A percentile compares a stretch with the other conserved stretches of the same genome.
phyloP scores from a whole-genome alignment of 805 yeast genomes.

The Danielia oregonensis region DNA sequence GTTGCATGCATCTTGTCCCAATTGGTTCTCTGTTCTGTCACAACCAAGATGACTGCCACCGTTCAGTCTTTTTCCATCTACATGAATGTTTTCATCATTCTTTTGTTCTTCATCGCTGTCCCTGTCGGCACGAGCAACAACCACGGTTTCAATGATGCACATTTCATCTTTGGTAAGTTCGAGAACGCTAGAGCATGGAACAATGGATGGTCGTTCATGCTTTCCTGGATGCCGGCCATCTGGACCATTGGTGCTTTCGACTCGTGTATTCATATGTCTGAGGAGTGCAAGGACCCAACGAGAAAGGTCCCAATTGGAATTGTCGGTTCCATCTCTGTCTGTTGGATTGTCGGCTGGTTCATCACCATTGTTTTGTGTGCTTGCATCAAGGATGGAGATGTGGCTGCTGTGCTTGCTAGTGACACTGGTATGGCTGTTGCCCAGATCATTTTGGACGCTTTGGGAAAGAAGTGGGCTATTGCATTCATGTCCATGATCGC shows the following conservation, averaged over 20 bases:
- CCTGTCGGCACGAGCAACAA: constrained; percentile 49
- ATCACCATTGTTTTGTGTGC: constrained; percentile 36
- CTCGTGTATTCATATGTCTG: constrained; percentile 65
- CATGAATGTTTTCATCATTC: constrained; percentile 49
- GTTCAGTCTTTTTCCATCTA: constrained; percentile 57
- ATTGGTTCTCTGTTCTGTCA: constrained; percentile 47
- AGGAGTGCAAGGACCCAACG: constrained; percentile 60
- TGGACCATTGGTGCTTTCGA: constrained; percentile 75
- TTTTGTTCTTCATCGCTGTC: constrained; percentile 56
- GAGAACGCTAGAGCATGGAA: constrained; percentile 53
- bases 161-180: constrained; percentile 51
- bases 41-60: constrained; percentile 53
- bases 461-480: constrained; percentile 46
- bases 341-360: constrained; percentile 52
- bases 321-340: constrained; percentile 48
- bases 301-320: constrained; percentile 63
- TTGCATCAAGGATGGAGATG: constrained; percentile 44
- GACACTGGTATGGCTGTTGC: constrained; percentile 56
- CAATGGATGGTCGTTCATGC: constrained; percentile 50
- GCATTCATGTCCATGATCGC: constrained; percentile 57
- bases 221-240: constrained; percentile 59
- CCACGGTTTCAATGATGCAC: constrained; percentile 37
- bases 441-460: constrained; percentile 55
- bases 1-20: constrained; percentile 56
- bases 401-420: constrained; percentile 15